A percentile compares a stretch with the other conserved stretches of the same genome.
Conservation (phyloP, 176 grass and related monocot genomes). For the Triticum turgidum region DNA sequence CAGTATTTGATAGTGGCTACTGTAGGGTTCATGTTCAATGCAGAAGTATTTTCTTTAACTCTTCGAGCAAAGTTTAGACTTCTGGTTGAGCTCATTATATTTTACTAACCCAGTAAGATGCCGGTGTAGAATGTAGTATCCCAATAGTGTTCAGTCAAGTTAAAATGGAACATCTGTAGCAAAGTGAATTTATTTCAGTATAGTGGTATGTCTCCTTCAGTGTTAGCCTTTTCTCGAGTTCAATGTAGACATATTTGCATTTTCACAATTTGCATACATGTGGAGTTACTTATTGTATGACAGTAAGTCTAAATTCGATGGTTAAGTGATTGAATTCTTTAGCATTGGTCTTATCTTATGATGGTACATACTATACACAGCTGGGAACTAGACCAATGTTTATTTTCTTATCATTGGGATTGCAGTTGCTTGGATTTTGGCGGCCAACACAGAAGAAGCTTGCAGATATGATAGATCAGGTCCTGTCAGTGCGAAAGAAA, state of each 20-base stretch:
- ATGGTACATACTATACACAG: not conserved
- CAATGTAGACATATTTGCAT: not conserved
- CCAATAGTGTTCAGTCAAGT: not conserved
- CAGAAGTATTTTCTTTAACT: too few relatives aligned
- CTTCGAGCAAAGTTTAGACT: not conserved
- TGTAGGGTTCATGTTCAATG: not conserved
- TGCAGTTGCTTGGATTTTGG: conserved; percentile 68
- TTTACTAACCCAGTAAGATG: not conserved
- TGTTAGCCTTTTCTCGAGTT: not conserved
- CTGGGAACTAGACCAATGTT: not conserved
- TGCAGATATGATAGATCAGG: conserved; percentile 44
- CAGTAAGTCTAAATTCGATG: not conserved
- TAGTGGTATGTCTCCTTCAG: not conserved
- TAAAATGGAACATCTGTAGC: not conserved
- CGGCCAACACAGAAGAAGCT: conserved; percentile 31
- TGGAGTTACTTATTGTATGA: not conserved
- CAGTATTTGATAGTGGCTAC: not conserved
- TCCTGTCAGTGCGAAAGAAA: conserved; percentile 34
- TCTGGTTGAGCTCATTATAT: not conserved
- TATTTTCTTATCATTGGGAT: not conserved
- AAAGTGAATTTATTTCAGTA: not conserved
- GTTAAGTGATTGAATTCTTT: not conserved
- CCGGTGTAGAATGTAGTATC: not conserved
- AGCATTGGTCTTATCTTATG: not conserved
- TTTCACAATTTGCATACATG: not conserved